Percentiles rank a stretch among this genome's conserved stretches.
phyloP scores from a whole-genome alignment of 352 stramenopile genomes.

The Elongisporangium undulatum region DNA sequence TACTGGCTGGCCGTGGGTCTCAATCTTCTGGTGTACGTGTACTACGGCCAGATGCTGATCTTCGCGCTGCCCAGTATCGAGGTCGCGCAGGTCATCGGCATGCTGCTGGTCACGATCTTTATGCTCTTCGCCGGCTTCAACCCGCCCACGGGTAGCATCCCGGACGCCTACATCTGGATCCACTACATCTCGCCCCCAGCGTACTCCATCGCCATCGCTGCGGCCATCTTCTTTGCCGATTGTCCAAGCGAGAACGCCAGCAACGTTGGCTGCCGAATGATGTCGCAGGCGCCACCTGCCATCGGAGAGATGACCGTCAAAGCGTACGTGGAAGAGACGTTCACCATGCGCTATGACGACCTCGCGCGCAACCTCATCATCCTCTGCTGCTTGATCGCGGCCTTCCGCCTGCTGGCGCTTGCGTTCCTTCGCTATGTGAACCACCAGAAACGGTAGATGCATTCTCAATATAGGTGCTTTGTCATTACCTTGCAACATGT shows the following conservation, averaged over 20 bases:
- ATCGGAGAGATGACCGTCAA: slow-evolving; percentile 39
- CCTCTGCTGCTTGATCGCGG: slow-evolving; percentile 37
- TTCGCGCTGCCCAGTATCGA: slow-evolving; percentile 38
- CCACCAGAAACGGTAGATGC: slow-evolving; percentile 51
- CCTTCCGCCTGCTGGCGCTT: slow-evolving; percentile 47
- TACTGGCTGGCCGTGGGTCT: slow-evolving; percentile 62
- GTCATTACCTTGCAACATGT: too few species aligned
- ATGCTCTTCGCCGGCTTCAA: slow-evolving; percentile 56
- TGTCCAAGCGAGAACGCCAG: slow-evolving; percentile 8
- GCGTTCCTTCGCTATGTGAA: slow-evolving; percentile 54
- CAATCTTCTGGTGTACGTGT: slow-evolving; percentile 55
- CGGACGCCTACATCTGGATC: slow-evolving; percentile 16
- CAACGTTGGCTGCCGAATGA: slow-evolving; percentile 18
- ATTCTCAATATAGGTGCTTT: too few species aligned
- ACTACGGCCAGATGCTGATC: slow-evolving; percentile 74
- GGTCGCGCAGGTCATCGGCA: slow-evolving; percentile 28
- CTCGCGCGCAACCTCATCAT: slow-evolving; percentile 37
- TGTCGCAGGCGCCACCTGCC: slow-evolving; percentile 21
- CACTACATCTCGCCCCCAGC: slow-evolving; percentile 13
- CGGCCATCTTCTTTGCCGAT: slow-evolving; percentile 9
- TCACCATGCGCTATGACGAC: slow-evolving; percentile 47
- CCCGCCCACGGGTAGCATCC: slow-evolving; percentile 25
- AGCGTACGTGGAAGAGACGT: slow-evolving; percentile 53
- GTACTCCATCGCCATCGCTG: slow-evolving; percentile 17
- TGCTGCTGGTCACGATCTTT: slow-evolving; percentile 42